These are phyloP conservation scores for Tulasnella sp. DNA, from an alignment of 768 basidiomycete genomes.

Conservation along the genomic window DNA sequence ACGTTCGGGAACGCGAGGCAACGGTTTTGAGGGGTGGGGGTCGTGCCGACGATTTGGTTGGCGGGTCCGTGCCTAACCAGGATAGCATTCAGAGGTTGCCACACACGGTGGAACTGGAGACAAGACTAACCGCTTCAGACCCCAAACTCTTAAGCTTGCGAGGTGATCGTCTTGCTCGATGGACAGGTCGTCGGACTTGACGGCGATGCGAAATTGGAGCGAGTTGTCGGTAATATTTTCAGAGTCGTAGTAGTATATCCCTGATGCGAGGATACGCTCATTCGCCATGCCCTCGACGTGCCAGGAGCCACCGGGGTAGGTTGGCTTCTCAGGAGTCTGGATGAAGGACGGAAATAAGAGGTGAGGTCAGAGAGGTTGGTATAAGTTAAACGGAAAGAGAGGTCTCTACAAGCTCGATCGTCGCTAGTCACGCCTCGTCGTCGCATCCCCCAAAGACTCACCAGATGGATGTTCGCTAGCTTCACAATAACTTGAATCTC, in stretches of 20 bases:
- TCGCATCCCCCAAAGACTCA: neutral
- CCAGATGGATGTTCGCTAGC: constrained; percentile 24
- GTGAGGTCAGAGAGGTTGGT: neutral
- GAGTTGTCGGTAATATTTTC: constrained; percentile 25
- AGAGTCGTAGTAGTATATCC: no score
- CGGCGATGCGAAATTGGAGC: constrained; percentile 25
- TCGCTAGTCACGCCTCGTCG: no score
- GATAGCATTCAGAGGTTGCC: no score
- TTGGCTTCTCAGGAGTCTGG: constrained; percentile 30
- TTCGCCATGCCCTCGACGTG: no score
- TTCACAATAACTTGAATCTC: constrained; percentile 26
- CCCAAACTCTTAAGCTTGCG: constrained; percentile 35
- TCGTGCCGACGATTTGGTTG: neutral
- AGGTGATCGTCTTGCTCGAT: constrained; percentile 16
- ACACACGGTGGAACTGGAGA: neutral
- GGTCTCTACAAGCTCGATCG: neutral
- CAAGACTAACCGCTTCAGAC: constrained; percentile 22
- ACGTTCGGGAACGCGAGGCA: no score
- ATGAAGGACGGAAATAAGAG: neutral
- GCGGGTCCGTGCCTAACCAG: no score
- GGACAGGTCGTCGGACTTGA: constrained; percentile 17
- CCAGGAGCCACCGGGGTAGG: constrained; percentile 38
- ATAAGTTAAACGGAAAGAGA: neutral
- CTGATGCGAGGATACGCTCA: constrained; percentile 19
- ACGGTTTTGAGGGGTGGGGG: neutral